A percentile compares a stretch with the other conserved stretches of the same genome.
These are phyloP conservation scores for Basidioascus undulatus DNA, from an alignment of 768 basidiomycete genomes.

Conservation along the genomic window DNA sequence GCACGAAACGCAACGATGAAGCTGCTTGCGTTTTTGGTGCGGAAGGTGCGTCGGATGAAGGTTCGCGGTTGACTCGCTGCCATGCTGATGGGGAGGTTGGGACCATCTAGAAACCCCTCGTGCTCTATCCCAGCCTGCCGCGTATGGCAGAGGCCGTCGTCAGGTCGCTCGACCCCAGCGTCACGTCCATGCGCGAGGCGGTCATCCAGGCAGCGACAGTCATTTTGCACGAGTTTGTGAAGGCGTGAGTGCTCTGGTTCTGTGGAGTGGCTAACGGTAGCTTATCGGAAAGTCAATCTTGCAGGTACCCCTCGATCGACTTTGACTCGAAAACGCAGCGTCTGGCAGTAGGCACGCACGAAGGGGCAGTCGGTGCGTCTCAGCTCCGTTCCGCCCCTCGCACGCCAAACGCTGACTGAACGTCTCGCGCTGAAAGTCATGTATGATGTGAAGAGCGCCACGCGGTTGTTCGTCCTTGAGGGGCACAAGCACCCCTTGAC, in stretches of 20 bases:
- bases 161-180: slow-evolving; percentile 72
- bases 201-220: slow-evolving; percentile 79
- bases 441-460: slow-evolving; percentile 92
- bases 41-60: slow-evolving; percentile 32
- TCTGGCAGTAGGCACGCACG: slow-evolving; percentile 74
- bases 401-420: neutral
- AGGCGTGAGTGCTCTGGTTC: slow-evolving; percentile 32
- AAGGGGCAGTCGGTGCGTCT: slow-evolving; percentile 82
- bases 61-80: neutral
- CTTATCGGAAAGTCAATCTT: neutral
- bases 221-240: slow-evolving; percentile 79
- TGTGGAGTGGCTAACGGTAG: neutral
- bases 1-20: slow-evolving; percentile 70
- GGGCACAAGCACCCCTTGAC: slow-evolving; percentile 55
- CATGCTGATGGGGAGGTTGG: too few relatives aligned
- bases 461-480: slow-evolving; percentile 79
- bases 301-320: slow-evolving; percentile 75
- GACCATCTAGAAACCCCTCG: slow-evolving; percentile 42
- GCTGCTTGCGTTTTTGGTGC: slow-evolving; percentile 73
- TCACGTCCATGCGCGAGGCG: slow-evolving; percentile 41
- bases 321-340: slow-evolving; percentile 72
- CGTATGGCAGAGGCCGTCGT: slow-evolving; percentile 83
- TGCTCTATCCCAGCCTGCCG: slow-evolving; percentile 61
- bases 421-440: slow-evolving; percentile 26
- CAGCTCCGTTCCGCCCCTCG: too few relatives aligned